phyloP scores from a whole-genome alignment of 257 asterid genomes.

The Ocimum tenuiflorum region DNA sequence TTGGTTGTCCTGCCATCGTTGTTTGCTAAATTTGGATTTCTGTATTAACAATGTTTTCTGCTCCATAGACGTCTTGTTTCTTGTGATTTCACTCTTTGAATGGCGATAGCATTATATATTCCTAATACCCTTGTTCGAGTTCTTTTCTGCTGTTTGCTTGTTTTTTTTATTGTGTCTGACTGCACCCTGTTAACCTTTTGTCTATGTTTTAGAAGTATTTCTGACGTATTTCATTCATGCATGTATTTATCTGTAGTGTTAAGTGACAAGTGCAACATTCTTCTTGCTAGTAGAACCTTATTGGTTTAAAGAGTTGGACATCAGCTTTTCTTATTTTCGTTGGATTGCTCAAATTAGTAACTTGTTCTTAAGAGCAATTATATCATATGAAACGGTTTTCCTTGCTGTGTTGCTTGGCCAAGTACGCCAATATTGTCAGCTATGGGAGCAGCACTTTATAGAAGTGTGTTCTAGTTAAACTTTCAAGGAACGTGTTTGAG shows the following conservation, averaged over 20 bases:
- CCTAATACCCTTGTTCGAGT: not conserved
- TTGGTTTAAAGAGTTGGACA: not conserved
- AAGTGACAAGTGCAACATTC: not conserved
- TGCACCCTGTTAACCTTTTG: not conserved
- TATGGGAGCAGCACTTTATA: not conserved
- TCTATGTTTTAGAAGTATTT: not conserved
- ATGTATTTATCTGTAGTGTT: not conserved
- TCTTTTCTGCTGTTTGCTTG: not conserved
- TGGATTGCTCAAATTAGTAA: not conserved
- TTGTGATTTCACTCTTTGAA: not conserved
- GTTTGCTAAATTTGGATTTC: conserved; percentile 1
- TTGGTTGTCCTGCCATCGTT: conserved; percentile 16
- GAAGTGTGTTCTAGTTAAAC: not conserved
- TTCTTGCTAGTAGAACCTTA: not conserved
- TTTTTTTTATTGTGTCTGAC: not conserved
- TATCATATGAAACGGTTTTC: not conserved
- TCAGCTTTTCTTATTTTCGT: not conserved
- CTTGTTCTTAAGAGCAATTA: not conserved
- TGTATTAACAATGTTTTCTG: not conserved
- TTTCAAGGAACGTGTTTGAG: not conserved
- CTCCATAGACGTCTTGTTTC: not conserved
- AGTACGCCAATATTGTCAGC: not conserved
- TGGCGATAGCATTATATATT: not conserved
- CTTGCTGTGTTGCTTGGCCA: not conserved
- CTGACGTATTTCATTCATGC: not conserved